Evolutionary conservation across 176 grass and related monocot species (phyloP).

Genomic region (Coix lacrymajobi): DNA sequence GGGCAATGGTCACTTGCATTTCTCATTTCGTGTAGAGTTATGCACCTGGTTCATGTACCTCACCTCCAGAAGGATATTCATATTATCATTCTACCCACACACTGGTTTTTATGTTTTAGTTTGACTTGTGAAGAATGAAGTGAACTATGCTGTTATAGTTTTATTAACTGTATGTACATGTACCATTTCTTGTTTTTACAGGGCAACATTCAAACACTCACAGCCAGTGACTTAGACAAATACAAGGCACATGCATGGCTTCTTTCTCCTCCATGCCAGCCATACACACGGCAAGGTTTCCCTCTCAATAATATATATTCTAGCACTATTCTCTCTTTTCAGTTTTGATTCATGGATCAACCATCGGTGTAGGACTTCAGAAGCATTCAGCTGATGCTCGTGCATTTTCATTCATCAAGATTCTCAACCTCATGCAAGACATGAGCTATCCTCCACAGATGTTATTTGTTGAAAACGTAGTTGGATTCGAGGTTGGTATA

Average conservation of each 20-base stretch:
- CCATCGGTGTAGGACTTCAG: conserved; percentile 64
- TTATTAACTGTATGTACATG: neutral
- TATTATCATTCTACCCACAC: neutral
- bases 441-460: conserved; percentile 75
- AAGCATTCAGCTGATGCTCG: conserved; percentile 95
- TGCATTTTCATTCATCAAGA: conserved; percentile 92
- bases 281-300: conserved; percentile 93
- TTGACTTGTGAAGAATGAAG: neutral
- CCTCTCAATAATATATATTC: conserved; percentile 6
- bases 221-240: conserved; percentile 72
- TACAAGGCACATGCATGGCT: conserved; percentile 86
- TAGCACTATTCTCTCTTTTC: neutral
- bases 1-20: neutral
- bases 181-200: conserved; percentile 30
- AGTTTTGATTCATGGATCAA: conserved; percentile 28
- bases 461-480: conserved; percentile 94
- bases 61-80: neutral
- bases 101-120: neutral
- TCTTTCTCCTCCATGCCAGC: conserved; percentile 97
- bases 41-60: neutral
- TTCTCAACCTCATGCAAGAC: conserved; percentile 69
- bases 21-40: neutral
- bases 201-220: conserved; percentile 90
- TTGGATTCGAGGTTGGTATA: conserved; percentile 89
- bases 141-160: neutral